Conservation (phyloP, 805 yeast species). For the Saccharomycopsis capsularis region DNA sequence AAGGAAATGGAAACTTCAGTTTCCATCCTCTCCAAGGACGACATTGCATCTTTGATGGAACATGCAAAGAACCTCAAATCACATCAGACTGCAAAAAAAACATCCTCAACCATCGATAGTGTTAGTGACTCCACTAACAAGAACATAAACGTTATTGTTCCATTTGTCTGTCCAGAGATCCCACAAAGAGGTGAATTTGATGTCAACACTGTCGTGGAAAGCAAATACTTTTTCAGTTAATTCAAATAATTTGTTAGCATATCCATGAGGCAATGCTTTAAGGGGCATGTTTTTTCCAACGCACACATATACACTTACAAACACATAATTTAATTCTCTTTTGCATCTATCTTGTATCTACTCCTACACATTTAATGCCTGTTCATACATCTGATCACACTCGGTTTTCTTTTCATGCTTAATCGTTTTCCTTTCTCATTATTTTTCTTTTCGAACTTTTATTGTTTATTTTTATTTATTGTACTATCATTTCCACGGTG, state of each 20-base stretch:
- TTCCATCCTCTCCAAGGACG: slow-evolving; percentile 30
- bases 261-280: too few species aligned
- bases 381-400: too few species aligned
- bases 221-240: slow-evolving; percentile 65
- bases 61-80: neutral
- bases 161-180: slow-evolving; percentile 61
- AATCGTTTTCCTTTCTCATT: neutral
- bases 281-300: too few species aligned
- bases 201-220: slow-evolving; percentile 60
- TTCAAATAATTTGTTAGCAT: too few species aligned
- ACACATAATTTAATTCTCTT: too few species aligned
- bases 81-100: neutral
- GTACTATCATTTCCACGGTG: neutral
- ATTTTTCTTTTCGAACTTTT: neutral
- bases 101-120: neutral
- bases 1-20: slow-evolving; percentile 61
- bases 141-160: slow-evolving; percentile 33
- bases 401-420: too few species aligned
- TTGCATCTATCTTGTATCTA: too few species aligned
- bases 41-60: slow-evolving; percentile 26
- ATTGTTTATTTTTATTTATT: neutral
- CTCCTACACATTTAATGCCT: too few species aligned
- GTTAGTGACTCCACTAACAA: slow-evolving; percentile 8
- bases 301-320: too few species aligned
- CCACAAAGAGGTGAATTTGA: slow-evolving; percentile 83